Conservation (phyloP, 2,329 filamentous ascomycete genomes). For the Coleophoma cylindrospora region DNA sequence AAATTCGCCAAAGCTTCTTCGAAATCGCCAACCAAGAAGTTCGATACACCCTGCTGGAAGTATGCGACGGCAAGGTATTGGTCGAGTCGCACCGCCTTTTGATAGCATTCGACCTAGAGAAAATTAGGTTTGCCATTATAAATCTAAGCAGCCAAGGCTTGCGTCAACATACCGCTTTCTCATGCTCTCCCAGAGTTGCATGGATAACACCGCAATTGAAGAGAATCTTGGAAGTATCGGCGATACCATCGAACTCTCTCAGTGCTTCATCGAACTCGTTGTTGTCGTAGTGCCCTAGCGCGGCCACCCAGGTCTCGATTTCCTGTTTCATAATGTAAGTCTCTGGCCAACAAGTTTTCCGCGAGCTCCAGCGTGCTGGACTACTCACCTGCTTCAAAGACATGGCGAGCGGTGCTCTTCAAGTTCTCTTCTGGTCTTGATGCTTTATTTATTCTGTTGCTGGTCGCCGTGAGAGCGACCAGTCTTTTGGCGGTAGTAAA, state of each 20-base stretch:
- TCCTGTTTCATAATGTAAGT: conserved; percentile 47
- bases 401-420: conserved; percentile 22
- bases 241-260: conserved; percentile 76
- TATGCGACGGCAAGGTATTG: conserved; percentile 96
- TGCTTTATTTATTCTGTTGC: background rate
- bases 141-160: too few species aligned
- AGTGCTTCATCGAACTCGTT: conserved; percentile 94
- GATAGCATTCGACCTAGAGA: conserved; percentile 86
- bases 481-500: conserved; percentile 8
- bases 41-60: conserved; percentile 97
- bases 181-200: conserved; percentile 92
- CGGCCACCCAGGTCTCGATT: conserved; percentile 97
- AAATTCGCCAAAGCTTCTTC: conserved; percentile 97
- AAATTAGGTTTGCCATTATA: conserved; percentile 9
- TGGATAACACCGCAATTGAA: conserved; percentile 99
- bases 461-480: conserved; percentile 15
- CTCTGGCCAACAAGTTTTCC: conserved; percentile 2
- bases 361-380: background rate
- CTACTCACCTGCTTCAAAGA: conserved; percentile 36
- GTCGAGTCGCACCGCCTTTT: conserved; percentile 83
- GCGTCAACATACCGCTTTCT: conserved; percentile 71
- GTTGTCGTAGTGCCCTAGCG: conserved; percentile 88
- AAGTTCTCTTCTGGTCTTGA: conserved; percentile 3
- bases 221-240: conserved; percentile 94
- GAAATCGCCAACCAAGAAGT: conserved; percentile 94